Percentiles rank a stretch among this genome's conserved stretches.
Evolutionary conservation across 139 green algal species (phyloP).

Genomic region (Chlamydomonas applanata): DNA sequence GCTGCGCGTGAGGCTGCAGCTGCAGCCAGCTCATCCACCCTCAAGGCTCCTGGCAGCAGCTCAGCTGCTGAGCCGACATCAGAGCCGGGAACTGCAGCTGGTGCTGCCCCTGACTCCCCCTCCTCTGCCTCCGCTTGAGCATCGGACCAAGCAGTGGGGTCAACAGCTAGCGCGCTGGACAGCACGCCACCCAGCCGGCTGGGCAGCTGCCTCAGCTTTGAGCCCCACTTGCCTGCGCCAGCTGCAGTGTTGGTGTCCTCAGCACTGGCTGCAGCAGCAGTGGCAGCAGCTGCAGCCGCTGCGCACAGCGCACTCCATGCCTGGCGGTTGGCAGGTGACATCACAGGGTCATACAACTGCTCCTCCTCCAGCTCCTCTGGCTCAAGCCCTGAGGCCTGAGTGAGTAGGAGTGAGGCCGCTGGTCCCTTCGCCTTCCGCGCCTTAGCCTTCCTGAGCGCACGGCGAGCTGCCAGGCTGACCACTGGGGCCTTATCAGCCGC

Average conservation of each 20-base stretch:
- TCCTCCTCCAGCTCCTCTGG: background rate
- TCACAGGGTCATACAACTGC: background rate
- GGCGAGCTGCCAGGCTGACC: slow-evolving; percentile 29
- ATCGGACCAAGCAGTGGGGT: no score
- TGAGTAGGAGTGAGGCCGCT: slow-evolving; percentile 1
- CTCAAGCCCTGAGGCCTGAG: slow-evolving; percentile 7
- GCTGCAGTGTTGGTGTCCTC: no score
- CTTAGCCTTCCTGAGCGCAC: background rate
- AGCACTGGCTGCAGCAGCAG: no score
- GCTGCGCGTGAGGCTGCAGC: slow-evolving; percentile 49
- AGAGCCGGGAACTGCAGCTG: background rate
- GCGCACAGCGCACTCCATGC: background rate
- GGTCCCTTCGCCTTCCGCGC: background rate
- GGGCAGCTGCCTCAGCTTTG: no score
- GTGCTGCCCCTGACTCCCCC: background rate
- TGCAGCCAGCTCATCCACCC: slow-evolving; percentile 54
- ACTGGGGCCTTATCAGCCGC: slow-evolving; percentile 14
- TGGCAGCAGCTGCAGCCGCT: slow-evolving; percentile 8
- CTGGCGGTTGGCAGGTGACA: background rate
- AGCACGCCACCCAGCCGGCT: no score
- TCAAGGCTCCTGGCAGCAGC: slow-evolving; percentile 4
- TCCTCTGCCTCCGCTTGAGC: slow-evolving; percentile 8
- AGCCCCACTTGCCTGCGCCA: no score
- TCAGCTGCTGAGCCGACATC: background rate
- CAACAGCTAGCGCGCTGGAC: no score